These are phyloP conservation scores for Sequoiadendron giganteum DNA, from an alignment of 75 land plant species.

Conservation along the genomic window DNA sequence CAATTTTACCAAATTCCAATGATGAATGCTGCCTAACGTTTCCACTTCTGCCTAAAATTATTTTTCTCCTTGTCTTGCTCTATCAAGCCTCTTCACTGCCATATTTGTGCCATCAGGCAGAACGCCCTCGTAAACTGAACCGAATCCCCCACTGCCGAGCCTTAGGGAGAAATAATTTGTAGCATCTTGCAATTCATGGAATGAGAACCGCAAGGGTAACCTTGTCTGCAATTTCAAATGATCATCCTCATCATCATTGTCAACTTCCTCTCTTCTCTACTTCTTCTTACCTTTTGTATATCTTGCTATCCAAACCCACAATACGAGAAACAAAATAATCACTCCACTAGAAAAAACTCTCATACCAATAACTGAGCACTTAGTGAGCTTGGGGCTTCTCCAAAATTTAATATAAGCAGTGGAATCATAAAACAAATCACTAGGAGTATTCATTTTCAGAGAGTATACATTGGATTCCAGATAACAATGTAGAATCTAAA, in stretches of 20 bases:
- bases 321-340: background rate
- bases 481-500: too few species aligned
- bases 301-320: background rate
- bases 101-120: background rate
- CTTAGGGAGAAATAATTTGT: conserved; percentile 8
- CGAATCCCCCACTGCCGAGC: conserved; percentile 17
- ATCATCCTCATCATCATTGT: background rate
- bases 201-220: background rate
- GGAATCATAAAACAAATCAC: conserved; percentile 6
- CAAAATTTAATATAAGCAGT: conserved; percentile 25
- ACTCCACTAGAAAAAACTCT: background rate
- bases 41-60: conserved; percentile 20
- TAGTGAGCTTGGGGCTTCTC: background rate
- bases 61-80: background rate
- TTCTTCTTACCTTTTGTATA: background rate
- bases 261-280: background rate
- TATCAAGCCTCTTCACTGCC: conserved; percentile 14
- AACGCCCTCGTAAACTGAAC: conserved; percentile 15
- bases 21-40: conserved; percentile 13
- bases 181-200: background rate
- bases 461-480: conserved; percentile 18
- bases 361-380: background rate
- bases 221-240: background rate
- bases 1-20: conserved; percentile 12
- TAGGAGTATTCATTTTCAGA: conserved; percentile 3